Conservation (phyloP, 2,329 filamentous ascomycete genomes). For the Leptosphaerulina australis region DNA sequence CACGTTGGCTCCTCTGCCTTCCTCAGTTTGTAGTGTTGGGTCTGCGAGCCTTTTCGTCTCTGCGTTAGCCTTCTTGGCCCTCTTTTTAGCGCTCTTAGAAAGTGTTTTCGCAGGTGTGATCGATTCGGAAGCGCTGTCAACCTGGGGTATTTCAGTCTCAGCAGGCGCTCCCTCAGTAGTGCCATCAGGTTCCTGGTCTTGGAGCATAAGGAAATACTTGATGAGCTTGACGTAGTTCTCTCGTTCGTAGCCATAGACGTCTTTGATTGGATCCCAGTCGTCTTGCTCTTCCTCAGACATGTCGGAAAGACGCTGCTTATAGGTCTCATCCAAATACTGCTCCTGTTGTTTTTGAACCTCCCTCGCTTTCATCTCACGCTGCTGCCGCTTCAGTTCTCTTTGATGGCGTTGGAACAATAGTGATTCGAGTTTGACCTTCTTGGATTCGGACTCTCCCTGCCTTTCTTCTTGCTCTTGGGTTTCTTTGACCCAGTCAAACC, state of each 20-base stretch:
- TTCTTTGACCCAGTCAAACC: slow-evolving; percentile 56
- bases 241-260: slow-evolving; percentile 54
- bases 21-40: slow-evolving; percentile 21
- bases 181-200: slow-evolving; percentile 21
- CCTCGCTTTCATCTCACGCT: slow-evolving; percentile 48
- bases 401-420: slow-evolving; percentile 56
- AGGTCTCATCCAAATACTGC: slow-evolving; percentile 52
- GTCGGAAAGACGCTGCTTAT: slow-evolving; percentile 50
- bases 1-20: slow-evolving; percentile 41
- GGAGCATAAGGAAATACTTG: slow-evolving; percentile 55
- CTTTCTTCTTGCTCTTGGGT: slow-evolving; percentile 55
- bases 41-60: slow-evolving; percentile 27
- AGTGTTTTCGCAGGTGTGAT: slow-evolving; percentile 21
- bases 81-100: slow-evolving; percentile 44
- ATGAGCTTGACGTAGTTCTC: slow-evolving; percentile 54
- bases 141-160: background rate
- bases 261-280: slow-evolving; percentile 58
- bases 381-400: slow-evolving; percentile 52
- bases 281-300: slow-evolving; percentile 46
- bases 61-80: slow-evolving; percentile 37
- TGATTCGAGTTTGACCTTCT: slow-evolving; percentile 57
- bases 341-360: slow-evolving; percentile 55
- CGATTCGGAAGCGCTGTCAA: background rate
- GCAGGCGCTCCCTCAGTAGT: background rate
- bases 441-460: slow-evolving; percentile 56